These are phyloP conservation scores for Pilatotrama ljubarskyi DNA, from an alignment of 768 basidiomycete species.

Conservation along the genomic window DNA sequence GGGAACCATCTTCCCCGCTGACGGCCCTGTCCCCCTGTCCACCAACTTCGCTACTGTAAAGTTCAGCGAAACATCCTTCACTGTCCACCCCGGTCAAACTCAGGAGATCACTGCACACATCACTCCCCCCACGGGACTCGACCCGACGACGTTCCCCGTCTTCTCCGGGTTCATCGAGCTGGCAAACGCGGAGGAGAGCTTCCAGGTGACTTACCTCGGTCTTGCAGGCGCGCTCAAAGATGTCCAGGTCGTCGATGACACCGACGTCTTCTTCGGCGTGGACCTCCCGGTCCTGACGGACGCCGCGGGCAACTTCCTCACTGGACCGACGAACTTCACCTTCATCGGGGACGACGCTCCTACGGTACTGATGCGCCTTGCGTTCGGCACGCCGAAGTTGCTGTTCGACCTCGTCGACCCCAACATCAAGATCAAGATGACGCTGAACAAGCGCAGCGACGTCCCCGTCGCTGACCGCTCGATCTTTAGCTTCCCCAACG, in stretches of 20 bases:
- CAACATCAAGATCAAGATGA: slow-evolving; percentile 41
- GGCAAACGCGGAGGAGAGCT: slow-evolving; percentile 35
- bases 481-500: slow-evolving; percentile 42
- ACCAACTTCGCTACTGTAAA: slow-evolving; percentile 45
- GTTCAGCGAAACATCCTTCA: slow-evolving; percentile 46
- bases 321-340: slow-evolving; percentile 45
- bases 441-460: slow-evolving; percentile 35
- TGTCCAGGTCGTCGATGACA: slow-evolving; percentile 53
- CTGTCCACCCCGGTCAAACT: slow-evolving; percentile 44
- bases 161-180: slow-evolving; percentile 59
- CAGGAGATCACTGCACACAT: slow-evolving; percentile 46
- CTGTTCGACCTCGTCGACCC: slow-evolving; percentile 50
- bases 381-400: slow-evolving; percentile 51
- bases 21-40: slow-evolving; percentile 54
- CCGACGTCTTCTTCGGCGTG: slow-evolving; percentile 47
- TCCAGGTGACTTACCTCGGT: slow-evolving; percentile 50
- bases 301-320: slow-evolving; percentile 42
- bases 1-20: slow-evolving; percentile 42
- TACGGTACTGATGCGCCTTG: slow-evolving; percentile 38
- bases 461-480: slow-evolving; percentile 21
- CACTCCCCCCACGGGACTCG: slow-evolving; percentile 44
- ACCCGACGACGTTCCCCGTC: slow-evolving; percentile 49
- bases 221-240: slow-evolving; percentile 44
- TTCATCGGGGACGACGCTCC: slow-evolving; percentile 46
- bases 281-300: slow-evolving; percentile 45